Evolutionary conservation across 2,329 filamentous ascomycete genomes (phyloP).

Genomic region (Fonsecaea pedrosoi): DNA sequence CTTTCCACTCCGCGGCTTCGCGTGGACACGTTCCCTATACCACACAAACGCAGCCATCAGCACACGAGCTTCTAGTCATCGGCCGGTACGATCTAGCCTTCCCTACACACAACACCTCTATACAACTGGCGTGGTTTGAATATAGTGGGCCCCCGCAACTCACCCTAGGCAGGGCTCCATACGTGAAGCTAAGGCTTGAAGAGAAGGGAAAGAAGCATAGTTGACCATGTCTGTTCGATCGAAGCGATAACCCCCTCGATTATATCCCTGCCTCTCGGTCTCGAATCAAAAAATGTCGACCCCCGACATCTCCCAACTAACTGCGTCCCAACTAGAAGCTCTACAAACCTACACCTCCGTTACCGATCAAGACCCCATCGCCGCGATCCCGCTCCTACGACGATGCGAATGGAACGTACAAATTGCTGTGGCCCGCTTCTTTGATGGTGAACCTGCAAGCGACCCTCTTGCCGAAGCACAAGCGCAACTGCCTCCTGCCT

Average conservation of each 20-base stretch:
- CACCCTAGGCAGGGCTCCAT: not conserved
- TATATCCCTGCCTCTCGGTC: conserved; percentile 17
- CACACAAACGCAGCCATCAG: not conserved
- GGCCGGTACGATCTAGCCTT: not conserved
- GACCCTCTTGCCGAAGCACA: conserved; percentile 80
- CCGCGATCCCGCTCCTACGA: conserved; percentile 78
- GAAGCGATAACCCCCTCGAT: conserved; percentile 16
- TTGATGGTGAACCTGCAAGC: conserved; percentile 83
- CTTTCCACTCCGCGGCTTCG: conserved; percentile 12
- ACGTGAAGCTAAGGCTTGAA: conserved; percentile 6
- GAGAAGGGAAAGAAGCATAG: conserved; percentile 15
- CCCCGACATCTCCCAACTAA: conserved; percentile 69
- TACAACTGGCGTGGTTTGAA: not conserved
- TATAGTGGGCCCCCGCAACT: not conserved
- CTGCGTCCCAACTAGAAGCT: conserved; percentile 77
- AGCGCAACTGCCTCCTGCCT: conserved; percentile 67
- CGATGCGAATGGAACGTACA: conserved; percentile 97
- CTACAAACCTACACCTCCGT: conserved; percentile 88
- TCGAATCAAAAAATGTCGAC: conserved; percentile 50
- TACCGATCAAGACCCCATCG: conserved; percentile 78
- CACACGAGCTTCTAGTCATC: not conserved
- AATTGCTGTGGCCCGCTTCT: conserved; percentile 97
- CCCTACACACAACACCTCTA: not conserved
- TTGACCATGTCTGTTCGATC: conserved; percentile 21
- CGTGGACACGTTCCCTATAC: conserved; percentile 2